These are phyloP conservation scores for Salix exigua DNA, from an alignment of 345 rosid genomes.

Conservation along the genomic window DNA sequence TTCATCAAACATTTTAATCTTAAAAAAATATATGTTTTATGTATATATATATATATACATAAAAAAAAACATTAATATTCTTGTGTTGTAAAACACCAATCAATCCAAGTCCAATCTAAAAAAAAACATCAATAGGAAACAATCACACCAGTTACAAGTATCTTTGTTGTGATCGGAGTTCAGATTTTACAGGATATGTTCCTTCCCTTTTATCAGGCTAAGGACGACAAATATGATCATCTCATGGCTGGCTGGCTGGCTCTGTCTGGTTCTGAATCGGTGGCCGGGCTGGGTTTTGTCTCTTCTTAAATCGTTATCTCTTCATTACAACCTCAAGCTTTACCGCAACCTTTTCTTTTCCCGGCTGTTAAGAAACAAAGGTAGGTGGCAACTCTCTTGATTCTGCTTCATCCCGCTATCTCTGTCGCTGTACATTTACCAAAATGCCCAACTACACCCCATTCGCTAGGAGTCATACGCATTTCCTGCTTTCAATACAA, in stretches of 20 bases:
- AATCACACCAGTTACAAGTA: too few relatives aligned
- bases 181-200: not conserved
- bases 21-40: too few relatives aligned
- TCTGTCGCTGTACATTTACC: not conserved
- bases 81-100: too few relatives aligned
- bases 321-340: not conserved
- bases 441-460: not conserved
- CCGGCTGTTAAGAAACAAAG: not conserved
- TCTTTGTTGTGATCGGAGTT: not conserved
- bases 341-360: not conserved
- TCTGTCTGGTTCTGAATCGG: slow-evolving; percentile 8
- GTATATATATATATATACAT: too few relatives aligned
- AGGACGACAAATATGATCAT: not conserved
- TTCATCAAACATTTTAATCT: too few relatives aligned
- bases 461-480: not conserved
- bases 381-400: not conserved
- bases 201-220: not conserved
- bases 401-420: not conserved
- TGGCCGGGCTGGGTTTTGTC: slow-evolving; percentile 27
- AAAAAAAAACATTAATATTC: too few relatives aligned
- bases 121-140: too few relatives aligned
- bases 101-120: too few relatives aligned
- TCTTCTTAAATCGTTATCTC: slow-evolving; percentile 8
- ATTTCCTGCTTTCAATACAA: not conserved
- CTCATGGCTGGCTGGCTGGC: slow-evolving; percentile 1